Evolutionary conservation across 225 moss, liverwort and hornwort species (phyloP).

Genomic region (Thuidium tamariscinum): DNA sequence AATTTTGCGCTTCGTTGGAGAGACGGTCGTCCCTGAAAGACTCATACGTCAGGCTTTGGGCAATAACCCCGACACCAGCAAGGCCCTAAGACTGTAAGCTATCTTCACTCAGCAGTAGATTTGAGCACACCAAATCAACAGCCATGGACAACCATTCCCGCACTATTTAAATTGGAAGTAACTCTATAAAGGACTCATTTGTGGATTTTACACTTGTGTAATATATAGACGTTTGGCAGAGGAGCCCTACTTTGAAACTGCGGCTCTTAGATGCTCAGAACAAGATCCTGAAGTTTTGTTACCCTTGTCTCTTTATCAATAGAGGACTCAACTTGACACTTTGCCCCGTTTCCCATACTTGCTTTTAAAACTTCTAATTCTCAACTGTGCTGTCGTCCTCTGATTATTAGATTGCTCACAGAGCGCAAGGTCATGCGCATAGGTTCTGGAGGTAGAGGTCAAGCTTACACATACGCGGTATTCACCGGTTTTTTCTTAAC

Average conservation of each 20-base stretch:
- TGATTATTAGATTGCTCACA: conserved; percentile 39
- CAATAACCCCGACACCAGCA: conserved; percentile 91
- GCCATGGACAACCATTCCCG: not conserved
- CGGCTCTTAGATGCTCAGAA: not conserved
- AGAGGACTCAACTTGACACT: not conserved
- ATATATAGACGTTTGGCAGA: not conserved
- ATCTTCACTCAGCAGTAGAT: not conserved
- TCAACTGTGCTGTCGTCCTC: not conserved
- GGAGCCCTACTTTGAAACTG: not conserved
- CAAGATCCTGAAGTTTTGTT: not conserved
- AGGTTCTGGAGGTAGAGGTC: conserved; percentile 76
- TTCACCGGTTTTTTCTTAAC: not conserved
- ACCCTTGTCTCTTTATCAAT: not conserved
- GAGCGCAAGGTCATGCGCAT: conserved; percentile 49
- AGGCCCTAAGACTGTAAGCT: conserved; percentile 70
- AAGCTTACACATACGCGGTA: conserved; percentile 65
- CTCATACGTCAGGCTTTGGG: conserved; percentile 65
- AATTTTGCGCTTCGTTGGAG: conserved; percentile 52
- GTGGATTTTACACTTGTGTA: not conserved
- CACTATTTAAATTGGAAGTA: not conserved
- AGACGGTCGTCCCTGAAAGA: conserved; percentile 41
- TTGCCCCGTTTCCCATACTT: not conserved
- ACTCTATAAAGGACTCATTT: not conserved
- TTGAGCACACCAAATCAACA: not conserved
- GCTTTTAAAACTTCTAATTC: not conserved